These are phyloP conservation scores for Favolaschia claudopus DNA, from an alignment of 768 basidiomycete genomes.

Conservation along the genomic window DNA sequence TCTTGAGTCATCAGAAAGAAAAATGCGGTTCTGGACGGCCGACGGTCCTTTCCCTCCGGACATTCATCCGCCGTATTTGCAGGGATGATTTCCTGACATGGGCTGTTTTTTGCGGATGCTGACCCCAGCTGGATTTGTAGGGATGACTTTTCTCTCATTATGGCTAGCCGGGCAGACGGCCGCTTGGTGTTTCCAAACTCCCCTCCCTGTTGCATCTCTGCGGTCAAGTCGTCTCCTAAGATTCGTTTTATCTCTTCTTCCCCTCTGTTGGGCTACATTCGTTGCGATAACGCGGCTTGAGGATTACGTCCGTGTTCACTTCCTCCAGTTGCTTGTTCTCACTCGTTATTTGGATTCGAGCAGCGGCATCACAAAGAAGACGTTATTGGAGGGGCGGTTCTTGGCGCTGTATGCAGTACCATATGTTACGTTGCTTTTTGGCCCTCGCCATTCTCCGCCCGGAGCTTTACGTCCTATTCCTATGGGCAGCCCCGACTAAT, in stretches of 20 bases:
- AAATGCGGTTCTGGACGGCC: constrained; percentile 52
- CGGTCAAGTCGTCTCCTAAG: constrained; percentile 55
- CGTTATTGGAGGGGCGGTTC: constrained; percentile 66
- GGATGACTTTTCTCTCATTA: constrained; percentile 68
- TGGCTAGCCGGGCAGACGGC: constrained; percentile 72
- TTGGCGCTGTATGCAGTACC: constrained; percentile 59
- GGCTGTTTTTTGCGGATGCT: too few species aligned
- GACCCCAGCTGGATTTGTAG: constrained; percentile 69
- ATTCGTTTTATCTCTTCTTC: constrained; percentile 57
- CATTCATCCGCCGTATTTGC: constrained; percentile 73
- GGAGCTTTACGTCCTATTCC: constrained; percentile 40
- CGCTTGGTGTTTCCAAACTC: constrained; percentile 58
- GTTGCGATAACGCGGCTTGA: constrained; percentile 69
- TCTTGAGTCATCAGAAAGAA: constrained; percentile 37
- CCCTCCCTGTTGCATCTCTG: constrained; percentile 43
- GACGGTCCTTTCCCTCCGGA: constrained; percentile 73
- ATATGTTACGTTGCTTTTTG: constrained; percentile 68
- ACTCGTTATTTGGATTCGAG: constrained; percentile 11
- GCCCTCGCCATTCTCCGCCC: constrained; percentile 64
- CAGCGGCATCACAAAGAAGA: constrained; percentile 77
- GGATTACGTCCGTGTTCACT: constrained; percentile 63
- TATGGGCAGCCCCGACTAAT: constrained; percentile 51
- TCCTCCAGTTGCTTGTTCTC: not conserved
- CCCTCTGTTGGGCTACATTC: constrained; percentile 64
- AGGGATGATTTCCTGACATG: too few species aligned